Base-by-base conservation (phyloP, 2,329 filamentous ascomycete genomes). In the Sporothrix inflata region DNA sequence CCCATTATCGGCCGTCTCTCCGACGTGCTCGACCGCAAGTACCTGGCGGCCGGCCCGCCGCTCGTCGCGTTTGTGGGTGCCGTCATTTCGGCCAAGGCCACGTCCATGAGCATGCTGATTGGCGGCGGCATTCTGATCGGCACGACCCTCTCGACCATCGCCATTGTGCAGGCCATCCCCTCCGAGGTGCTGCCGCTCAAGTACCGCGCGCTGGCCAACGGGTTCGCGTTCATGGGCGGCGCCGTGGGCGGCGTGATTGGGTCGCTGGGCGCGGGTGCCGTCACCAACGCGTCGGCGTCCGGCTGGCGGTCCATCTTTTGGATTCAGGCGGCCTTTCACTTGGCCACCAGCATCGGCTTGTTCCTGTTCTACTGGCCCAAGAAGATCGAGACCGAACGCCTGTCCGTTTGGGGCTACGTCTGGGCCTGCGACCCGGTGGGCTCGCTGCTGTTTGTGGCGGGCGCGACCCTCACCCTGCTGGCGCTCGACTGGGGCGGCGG, bases 221-320 rank as follows among this genome's bases (percentile, higher is more conserved):
- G 86, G 1, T 83, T 87, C 67, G 81, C 84, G 0, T 86, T 84
- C 66, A 75, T 87, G 12, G 86, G 82, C 1, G 86, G 86, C 16
- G 82, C 84, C 1, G 66, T 87, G 12, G 86, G 86, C 27, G 85
- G 86, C 66, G 71, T 87, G 0, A 78, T 86, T 19, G 86, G 85
- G 14, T 78, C 80, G 14, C 80, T 88, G 4, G 83, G 84, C 34
- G 85, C 86, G 7, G 87, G 86, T 2, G 85, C 82, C 8, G 83
- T 87, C 2, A 87, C 86, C 0, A 85, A 86, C 72, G 77, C 82
- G 14, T 80, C 80, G 69, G 74, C 81, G 0, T 79, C 77, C 0
- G 86, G 86, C 24, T 89, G 86, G 86, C 81, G 87, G 1, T 83
- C 84, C 75, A 88, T 89, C 74, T 89, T 87, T 76, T 89, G 86